Percentiles rank a stretch among this genome's conserved stretches.
Conservation (phyloP, 2,329 filamentous ascomycete genomes). For the Trichoderma semiorbis region DNA sequence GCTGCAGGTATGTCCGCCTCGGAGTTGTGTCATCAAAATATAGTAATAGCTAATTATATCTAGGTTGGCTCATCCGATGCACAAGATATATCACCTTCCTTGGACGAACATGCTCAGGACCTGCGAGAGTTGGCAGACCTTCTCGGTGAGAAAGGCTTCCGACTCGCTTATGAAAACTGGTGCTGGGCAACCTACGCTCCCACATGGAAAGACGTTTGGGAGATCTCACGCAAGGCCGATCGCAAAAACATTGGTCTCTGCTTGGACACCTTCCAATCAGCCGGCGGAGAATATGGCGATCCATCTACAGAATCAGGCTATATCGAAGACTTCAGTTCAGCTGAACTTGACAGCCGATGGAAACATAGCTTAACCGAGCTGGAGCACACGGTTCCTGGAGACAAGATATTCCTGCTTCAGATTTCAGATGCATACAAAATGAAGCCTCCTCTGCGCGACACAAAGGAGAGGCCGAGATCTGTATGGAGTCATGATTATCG, state of each 20-base stretch:
- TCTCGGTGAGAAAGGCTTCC: not conserved
- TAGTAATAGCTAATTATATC: not conserved
- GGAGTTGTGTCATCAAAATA: not conserved
- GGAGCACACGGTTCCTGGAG: not conserved
- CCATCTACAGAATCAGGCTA: not conserved
- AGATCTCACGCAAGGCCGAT: not conserved
- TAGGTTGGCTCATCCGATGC: not conserved
- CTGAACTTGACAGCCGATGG: not conserved
- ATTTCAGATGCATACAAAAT: not conserved
- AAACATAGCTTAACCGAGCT: not conserved
- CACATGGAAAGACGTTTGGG: not conserved
- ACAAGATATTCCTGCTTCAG: not conserved
- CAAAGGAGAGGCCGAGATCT: not conserved
- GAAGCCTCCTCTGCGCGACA: not conserved
- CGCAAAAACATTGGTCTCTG: not conserved
- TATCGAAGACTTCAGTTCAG: not conserved
- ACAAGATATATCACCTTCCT: not conserved
- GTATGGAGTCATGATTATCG: not conserved
- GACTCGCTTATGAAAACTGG: not conserved
- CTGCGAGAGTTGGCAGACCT: not conserved
- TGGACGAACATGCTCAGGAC: not conserved
- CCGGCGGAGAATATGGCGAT: not conserved
- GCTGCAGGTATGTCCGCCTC: not conserved
- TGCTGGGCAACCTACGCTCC: not conserved
- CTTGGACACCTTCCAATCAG: not conserved